Evolutionary conservation across 2,329 filamentous ascomycete genomes (phyloP), one percentile per base, ranked within the genome.

Genomic region (Fusarium brachygibbosum): DNA sequence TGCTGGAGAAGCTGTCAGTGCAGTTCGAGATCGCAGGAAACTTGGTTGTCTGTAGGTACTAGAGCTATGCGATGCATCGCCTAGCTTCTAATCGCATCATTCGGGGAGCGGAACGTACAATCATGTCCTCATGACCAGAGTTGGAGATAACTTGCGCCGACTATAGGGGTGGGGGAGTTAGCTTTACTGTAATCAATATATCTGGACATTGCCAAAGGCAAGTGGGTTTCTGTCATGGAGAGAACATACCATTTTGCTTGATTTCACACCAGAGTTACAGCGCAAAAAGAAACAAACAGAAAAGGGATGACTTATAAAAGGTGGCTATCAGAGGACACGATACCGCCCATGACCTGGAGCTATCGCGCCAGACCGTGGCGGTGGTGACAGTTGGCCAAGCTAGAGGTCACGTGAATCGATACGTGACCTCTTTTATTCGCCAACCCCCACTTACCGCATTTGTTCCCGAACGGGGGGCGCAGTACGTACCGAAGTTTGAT

Each of bases 91-190:
- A 28, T 63, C 53, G 49, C 32, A 51, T 61, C 37, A 37, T 42
- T 45, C 62, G 58, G 32, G 38, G 28, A 53, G 34, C 5, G 14
- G 34, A 73, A 89, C 93, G 77, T 94, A 98, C 95, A 88, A 99
- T 98, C 95, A 98, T 98, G 81, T 98, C 95, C 91, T 98, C 95
- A 85, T 99, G 96, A 78, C 81, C 81, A 52, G 82, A 80, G 75
- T 82, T 83, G 58, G 80, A 76, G 70, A 83, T 82, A 63, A 82
- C 80, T 75, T 83, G 82, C 68, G 81, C 75, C 70, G 82, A 78
- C 81, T 82, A 65, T 50, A 54, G 54, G 60, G 53, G 44, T 49
- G 54, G 46, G 29, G 42, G 56, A 60, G 73, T 81, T 76, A 81
- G 77, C 68, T 70, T 41, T 60, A 29, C 48, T 40, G 48, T 29